Conservation (phyloP, 23 red algal species). For the Gracilariopsis chorda region DNA sequence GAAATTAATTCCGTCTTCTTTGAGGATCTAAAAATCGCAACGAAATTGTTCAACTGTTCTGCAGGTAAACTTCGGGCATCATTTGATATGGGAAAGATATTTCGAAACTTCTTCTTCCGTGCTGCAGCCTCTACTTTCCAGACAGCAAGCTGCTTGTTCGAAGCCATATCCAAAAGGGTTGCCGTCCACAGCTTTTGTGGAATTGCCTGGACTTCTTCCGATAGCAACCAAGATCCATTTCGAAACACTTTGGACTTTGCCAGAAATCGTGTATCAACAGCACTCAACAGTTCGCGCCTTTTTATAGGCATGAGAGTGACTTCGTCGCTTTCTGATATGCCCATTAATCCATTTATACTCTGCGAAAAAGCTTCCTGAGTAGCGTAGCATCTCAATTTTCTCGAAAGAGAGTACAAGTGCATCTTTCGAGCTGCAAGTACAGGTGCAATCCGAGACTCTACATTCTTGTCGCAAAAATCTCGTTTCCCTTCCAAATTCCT, state of each 20-base stretch:
- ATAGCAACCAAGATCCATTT: not conserved
- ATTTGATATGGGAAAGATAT: not conserved
- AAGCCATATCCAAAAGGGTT: not conserved
- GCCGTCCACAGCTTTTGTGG: not conserved
- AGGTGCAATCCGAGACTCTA: not conserved
- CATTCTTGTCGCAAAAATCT: not conserved
- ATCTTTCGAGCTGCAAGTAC: not conserved
- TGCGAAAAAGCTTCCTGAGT: not conserved
- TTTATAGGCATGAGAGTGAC: not conserved
- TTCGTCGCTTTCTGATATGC: not conserved
- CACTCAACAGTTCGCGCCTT: not conserved
- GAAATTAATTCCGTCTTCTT: too few species aligned
- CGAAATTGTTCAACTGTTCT: not conserved
- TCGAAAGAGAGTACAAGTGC: not conserved
- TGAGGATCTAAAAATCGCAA: too few species aligned
- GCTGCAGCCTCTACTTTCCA: not conserved
- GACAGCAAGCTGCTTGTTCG: not conserved
- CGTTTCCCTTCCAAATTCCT: too few species aligned
- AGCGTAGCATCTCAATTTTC: slow-evolving; percentile 6
- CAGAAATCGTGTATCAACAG: not conserved
- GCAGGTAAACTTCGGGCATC: not conserved
- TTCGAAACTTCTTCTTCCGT: not conserved
- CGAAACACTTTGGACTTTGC: not conserved
- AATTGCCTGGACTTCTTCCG: not conserved
- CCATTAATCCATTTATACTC: not conserved